Base-by-base conservation (phyloP, 2,329 filamentous ascomycete species). In the Hypoxylon sp. region DNA sequence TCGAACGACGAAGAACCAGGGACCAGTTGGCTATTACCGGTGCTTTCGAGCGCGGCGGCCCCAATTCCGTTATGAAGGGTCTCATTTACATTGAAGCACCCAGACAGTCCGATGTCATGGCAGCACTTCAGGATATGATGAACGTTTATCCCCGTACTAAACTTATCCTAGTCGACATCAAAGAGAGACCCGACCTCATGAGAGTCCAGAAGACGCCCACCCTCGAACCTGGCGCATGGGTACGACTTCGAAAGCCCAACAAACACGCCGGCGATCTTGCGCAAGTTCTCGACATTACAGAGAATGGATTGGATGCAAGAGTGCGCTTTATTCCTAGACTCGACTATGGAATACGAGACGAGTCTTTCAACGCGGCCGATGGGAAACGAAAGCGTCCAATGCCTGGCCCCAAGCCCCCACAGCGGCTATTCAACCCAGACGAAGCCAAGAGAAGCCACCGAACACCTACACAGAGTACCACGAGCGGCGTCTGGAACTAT, bases 141-240 rank as follows among this genome's bases (percentile, higher is more conserved):
- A 93, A 97, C 74, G 91, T 97, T 37, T 99, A 97, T 76, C 92
- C 94, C 56, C 89, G 93, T 59, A 91, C 88, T 26, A 95, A 93
- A 78, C 90, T 95, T 80, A 87, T 94, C 46, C 82, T 98, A 53
- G 93, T 99, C 43, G 92, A 95, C 50, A 93, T 98, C 73, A 97
- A 97, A 77, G 95, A 99, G 78, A 97, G 97, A 89, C 94, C 95
- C 1, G 95, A 98, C 78, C 85, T 99, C n/a, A 84, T 99, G 17
- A 89, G 93, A 53, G 92, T 97, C 26, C 89, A 88, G 64, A 97
- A 97, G 80, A 94, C 91, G 2, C 91, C 93, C 49, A 89, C 89
- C 24, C 82, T 99, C 32, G 89, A 95, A 71, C 91, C 91, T 8
- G 94, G 94, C 67, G 93, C 93, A 37, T 99, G 95, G 86, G 94